phyloP scores from a whole-genome alignment of 2,329 filamentous ascomycete genomes.

The Lecanosticta acicola region DNA sequence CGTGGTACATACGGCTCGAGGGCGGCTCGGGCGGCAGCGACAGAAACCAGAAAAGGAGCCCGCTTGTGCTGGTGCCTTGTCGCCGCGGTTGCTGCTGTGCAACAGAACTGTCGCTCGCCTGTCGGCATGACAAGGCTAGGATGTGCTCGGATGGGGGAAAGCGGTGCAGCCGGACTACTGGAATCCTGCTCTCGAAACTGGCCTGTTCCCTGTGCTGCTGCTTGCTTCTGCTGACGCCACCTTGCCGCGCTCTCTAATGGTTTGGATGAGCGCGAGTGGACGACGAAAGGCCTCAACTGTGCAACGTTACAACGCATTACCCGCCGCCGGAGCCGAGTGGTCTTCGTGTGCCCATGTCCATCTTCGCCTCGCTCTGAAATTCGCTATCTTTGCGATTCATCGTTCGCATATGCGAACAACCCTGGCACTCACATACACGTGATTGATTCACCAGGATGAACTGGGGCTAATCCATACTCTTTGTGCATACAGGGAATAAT shows the following conservation, averaged over 20 bases:
- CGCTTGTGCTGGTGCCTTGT: neutral
- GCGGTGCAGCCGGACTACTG: conserved; percentile 1
- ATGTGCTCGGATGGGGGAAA: conserved; percentile 4
- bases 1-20: conserved; percentile 9
- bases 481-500: conserved; percentile 65
- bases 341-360: neutral
- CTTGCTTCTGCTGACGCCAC: conserved; percentile 6
- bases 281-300: conserved; percentile 9
- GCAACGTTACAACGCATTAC: conserved; percentile 21
- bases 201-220: conserved; percentile 6
- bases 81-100: conserved; percentile 9
- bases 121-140: conserved; percentile 17
- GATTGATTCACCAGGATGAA: neutral
- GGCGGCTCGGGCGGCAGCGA: neutral
- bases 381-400: conserved; percentile 2
- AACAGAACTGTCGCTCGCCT: conserved; percentile 23
- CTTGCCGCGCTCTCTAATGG: neutral
- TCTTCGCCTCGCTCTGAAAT: neutral
- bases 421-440: neutral
- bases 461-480: neutral
- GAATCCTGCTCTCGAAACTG: conserved; percentile 1
- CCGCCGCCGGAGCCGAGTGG: conserved; percentile 1
- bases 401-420: conserved; percentile 7
- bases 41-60: conserved; percentile 4
- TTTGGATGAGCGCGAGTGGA: too few species aligned